phyloP scores from a whole-genome alignment of 192 early-diverging fungal genomes.

The Lunasporangiospora selenospora region DNA sequence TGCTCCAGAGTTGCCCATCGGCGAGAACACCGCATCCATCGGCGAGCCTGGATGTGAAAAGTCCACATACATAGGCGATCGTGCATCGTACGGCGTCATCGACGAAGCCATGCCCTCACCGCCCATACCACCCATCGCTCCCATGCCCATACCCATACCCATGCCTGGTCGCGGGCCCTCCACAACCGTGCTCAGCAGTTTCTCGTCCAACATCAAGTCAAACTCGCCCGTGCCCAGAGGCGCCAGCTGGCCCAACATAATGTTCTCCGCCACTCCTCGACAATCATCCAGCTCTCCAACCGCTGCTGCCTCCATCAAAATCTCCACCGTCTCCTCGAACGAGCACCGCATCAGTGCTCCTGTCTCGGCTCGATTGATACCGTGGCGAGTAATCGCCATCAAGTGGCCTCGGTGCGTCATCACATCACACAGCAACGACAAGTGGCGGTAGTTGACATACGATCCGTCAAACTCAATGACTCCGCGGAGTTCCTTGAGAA shows the following conservation, averaged over 20 bases:
- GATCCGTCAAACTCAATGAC: constrained; percentile 97
- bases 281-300: constrained; percentile 94
- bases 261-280: constrained; percentile 96
- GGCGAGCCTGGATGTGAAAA: constrained; percentile 70
- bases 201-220: constrained; percentile 93
- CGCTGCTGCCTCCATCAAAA: constrained; percentile 94
- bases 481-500: constrained; percentile 88
- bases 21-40: constrained; percentile 84
- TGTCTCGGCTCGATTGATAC: constrained; percentile 96
- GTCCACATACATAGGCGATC: constrained; percentile 68
- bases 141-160: constrained; percentile 57
- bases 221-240: constrained; percentile 95
- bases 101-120: constrained; percentile 69
- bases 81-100: constrained; percentile 83
- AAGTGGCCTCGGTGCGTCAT: constrained; percentile 94
- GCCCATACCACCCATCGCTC: constrained; percentile 61
- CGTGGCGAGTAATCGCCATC: constrained; percentile 98
- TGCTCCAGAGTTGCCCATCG: constrained; percentile 79
- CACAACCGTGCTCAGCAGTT: constrained; percentile 80
- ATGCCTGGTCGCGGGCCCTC: constrained; percentile 59
- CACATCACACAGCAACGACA: constrained; percentile 94
- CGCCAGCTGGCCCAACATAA: constrained; percentile 96
- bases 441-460: constrained; percentile 98
- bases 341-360: constrained; percentile 94
- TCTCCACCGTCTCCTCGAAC: constrained; percentile 99